Conservation (phyloP, 2,329 filamentous ascomycete species). For the Scorias spongiosa region DNA sequence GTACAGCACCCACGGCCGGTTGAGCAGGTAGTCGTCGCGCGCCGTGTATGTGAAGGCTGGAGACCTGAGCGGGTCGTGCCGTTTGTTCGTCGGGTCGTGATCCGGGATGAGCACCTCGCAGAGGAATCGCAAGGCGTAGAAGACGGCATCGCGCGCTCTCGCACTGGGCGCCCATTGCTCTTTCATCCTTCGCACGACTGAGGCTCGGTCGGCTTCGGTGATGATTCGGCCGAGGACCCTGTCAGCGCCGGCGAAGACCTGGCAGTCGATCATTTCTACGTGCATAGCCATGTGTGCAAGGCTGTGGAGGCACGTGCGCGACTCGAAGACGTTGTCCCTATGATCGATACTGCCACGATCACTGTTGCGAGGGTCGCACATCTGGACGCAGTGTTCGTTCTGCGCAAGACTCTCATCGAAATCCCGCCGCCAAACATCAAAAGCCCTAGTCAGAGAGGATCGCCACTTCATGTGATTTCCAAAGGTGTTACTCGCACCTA, state of each 20-base stretch:
- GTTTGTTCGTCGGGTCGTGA: conserved; percentile 22
- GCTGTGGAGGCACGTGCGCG: conserved; percentile 76
- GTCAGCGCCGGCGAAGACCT: conserved; percentile 83
- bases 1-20: conserved; percentile 90
- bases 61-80: conserved; percentile 15
- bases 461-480: conserved; percentile 89
- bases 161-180: conserved; percentile 81
- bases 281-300: conserved; percentile 97
- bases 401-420: conserved; percentile 71
- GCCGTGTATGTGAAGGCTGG: conserved; percentile 51
- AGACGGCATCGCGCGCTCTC: conserved; percentile 77
- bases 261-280: conserved; percentile 91
- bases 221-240: conserved; percentile 75
- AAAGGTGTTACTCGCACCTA: conserved; percentile 64
- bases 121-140: conserved; percentile 81
- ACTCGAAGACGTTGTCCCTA: conserved; percentile 68
- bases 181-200: conserved; percentile 69
- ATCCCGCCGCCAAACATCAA: conserved; percentile 85
- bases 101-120: conserved; percentile 62
- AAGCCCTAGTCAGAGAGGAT: conserved; percentile 67
- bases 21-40: conserved; percentile 75
- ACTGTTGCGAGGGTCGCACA: conserved; percentile 13
- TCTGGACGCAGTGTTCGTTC: conserved; percentile 23
- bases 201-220: conserved; percentile 63
- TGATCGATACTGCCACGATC: conserved; percentile 18